Conservation (phyloP, 768 basidiomycete genomes). For the Agrocybe chaxingu region DNA sequence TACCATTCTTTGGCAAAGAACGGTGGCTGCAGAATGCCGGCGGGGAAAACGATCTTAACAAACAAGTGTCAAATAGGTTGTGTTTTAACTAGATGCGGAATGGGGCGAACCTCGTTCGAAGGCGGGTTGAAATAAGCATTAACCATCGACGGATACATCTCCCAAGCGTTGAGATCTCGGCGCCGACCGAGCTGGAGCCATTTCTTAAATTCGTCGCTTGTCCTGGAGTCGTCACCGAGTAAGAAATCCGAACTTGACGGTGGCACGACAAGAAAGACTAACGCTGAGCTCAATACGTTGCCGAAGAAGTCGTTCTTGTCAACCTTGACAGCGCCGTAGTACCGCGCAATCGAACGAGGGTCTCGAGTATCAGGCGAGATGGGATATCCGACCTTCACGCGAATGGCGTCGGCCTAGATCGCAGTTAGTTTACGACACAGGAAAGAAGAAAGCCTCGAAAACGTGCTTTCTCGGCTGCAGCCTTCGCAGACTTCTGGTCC, state of each 20-base stretch:
- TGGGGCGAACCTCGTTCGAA: slow-evolving; percentile 67
- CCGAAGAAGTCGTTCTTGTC: slow-evolving; percentile 75
- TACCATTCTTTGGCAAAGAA: slow-evolving; percentile 85
- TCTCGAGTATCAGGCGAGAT: slow-evolving; percentile 77
- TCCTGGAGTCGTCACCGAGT: slow-evolving; percentile 28
- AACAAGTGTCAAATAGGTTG: neutral
- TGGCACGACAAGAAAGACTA: slow-evolving; percentile 11
- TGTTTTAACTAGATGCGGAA: neutral
- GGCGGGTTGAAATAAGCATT: slow-evolving; percentile 90
- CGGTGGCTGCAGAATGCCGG: slow-evolving; percentile 90
- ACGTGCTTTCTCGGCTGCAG: slow-evolving; percentile 79
- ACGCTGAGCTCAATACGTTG: slow-evolving; percentile 71
- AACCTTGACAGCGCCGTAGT: slow-evolving; percentile 72
- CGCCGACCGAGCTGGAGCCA: slow-evolving; percentile 73
- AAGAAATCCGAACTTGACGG: neutral
- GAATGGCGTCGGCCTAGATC: slow-evolving; percentile 69
- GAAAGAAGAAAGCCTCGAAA: neutral
- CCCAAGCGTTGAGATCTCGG: slow-evolving; percentile 75
- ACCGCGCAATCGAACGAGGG: slow-evolving; percentile 64
- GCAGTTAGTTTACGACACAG: slow-evolving; percentile 6
- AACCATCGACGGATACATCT: slow-evolving; percentile 84
- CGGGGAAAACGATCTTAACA: slow-evolving; percentile 88
- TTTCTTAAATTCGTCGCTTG: slow-evolving; percentile 56
- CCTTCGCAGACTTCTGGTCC: slow-evolving; percentile 77
- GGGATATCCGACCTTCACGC: slow-evolving; percentile 93